Percentiles rank a stretch among this genome's conserved stretches.
phyloP scores from a whole-genome alignment of 2,329 filamentous ascomycete genomes.

The Fusarium nanum region DNA sequence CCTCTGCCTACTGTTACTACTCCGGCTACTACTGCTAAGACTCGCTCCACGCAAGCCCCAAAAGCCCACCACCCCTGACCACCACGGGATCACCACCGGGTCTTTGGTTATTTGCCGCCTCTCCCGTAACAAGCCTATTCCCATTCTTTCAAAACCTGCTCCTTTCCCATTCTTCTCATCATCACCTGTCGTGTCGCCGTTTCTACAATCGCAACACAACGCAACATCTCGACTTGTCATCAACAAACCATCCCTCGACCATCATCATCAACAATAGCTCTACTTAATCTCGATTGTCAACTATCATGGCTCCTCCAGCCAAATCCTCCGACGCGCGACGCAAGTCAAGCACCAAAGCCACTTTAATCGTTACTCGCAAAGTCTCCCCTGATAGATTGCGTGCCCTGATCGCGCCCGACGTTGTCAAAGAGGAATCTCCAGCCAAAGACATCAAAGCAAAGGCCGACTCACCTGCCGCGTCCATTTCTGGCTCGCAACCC shows the following conservation, averaged over 20 bases:
- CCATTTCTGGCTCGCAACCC: slow-evolving; percentile 49
- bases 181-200: slow-evolving; percentile 19
- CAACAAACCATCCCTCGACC: slow-evolving; percentile 12
- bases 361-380: slow-evolving; percentile 63
- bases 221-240: slow-evolving; percentile 6
- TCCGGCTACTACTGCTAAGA: slow-evolving; percentile 25
- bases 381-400: slow-evolving; percentile 63
- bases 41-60: slow-evolving; percentile 48
- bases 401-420: slow-evolving; percentile 59
- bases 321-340: slow-evolving; percentile 53
- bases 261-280: slow-evolving; percentile 28
- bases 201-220: slow-evolving; percentile 20
- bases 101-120: slow-evolving; percentile 45
- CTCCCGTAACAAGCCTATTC: slow-evolving; percentile 44
- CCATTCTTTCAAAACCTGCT: slow-evolving; percentile 32
- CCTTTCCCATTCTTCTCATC: slow-evolving; percentile 18
- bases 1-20: neutral
- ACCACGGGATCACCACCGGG: slow-evolving; percentile 47
- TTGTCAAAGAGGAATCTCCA: slow-evolving; percentile 58
- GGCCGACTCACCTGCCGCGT: slow-evolving; percentile 59
- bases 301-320: slow-evolving; percentile 51
- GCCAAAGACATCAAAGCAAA: slow-evolving; percentile 53
- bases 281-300: slow-evolving; percentile 21
- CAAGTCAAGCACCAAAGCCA: slow-evolving; percentile 53
- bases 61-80: slow-evolving; percentile 49